Evolutionary conservation across 2,329 filamentous ascomycete genomes (phyloP).

Genomic region (Amesomyces nigricolor): DNA sequence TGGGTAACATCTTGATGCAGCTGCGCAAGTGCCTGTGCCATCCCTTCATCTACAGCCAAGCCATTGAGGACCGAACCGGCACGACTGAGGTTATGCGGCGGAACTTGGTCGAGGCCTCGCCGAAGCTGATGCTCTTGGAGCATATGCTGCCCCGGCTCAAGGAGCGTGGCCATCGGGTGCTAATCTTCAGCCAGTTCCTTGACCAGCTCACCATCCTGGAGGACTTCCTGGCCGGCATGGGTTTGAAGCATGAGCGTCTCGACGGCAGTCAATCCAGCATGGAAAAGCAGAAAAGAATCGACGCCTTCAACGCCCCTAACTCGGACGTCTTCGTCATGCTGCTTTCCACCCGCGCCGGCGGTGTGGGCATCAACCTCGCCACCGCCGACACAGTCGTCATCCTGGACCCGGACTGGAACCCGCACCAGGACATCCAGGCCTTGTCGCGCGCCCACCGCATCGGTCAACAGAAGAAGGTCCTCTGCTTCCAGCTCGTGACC

Average conservation of each 20-base stretch:
- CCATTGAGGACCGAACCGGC: slow-evolving; percentile 76
- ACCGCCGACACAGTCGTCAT: slow-evolving; percentile 98
- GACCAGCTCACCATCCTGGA: slow-evolving; percentile 84
- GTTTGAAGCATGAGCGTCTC: slow-evolving; percentile 68
- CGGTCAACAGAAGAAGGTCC: slow-evolving; percentile 89
- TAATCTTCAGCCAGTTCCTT: slow-evolving; percentile 95
- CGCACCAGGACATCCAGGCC: slow-evolving; percentile 95
- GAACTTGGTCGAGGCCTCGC: slow-evolving; percentile 85
- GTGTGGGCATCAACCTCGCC: slow-evolving; percentile 94
- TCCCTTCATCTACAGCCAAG: slow-evolving; percentile 86
- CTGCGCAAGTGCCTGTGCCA: slow-evolving; percentile 92
- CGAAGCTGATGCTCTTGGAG: slow-evolving; percentile 79
- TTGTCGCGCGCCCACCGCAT: slow-evolving; percentile 92
- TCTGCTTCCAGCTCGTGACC: slow-evolving; percentile 93
- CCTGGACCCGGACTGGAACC: slow-evolving; percentile 94
- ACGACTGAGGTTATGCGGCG: slow-evolving; percentile 59
- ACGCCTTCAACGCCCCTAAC: slow-evolving; percentile 81
- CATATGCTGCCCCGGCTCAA: slow-evolving; percentile 82
- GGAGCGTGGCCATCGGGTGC: slow-evolving; percentile 78
- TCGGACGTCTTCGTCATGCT: slow-evolving; percentile 86
- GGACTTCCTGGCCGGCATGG: slow-evolving; percentile 77
- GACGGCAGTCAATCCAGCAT: slow-evolving; percentile 78
- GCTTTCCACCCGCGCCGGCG: slow-evolving; percentile 87
- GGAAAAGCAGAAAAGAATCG: slow-evolving; percentile 91
- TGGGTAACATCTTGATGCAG: slow-evolving; percentile 95